Conservation (phyloP, 1,139 yeast genomes). For the Scheffersomyces segobiensis region DNA sequence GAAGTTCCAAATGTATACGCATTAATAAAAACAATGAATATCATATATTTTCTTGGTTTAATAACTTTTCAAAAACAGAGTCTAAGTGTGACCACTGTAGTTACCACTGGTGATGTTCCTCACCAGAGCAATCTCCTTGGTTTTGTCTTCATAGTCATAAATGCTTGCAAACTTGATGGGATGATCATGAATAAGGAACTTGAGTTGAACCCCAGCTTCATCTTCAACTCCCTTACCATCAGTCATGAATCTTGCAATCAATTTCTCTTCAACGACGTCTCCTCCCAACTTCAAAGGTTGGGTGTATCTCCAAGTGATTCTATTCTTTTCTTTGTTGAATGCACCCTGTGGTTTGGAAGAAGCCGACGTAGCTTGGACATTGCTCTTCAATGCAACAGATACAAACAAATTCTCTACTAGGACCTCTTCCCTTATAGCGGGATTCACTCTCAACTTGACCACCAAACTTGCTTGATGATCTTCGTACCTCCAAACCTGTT, state of each 20-base stretch:
- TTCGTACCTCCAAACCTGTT: slow-evolving; percentile 90
- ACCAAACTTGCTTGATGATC: slow-evolving; percentile 81
- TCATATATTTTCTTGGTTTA: neutral
- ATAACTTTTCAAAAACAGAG: neutral
- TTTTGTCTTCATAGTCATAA: slow-evolving; percentile 17
- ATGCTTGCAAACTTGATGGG: slow-evolving; percentile 24
- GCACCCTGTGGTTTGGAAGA: slow-evolving; percentile 90
- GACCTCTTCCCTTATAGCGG: slow-evolving; percentile 32
- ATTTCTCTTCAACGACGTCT: slow-evolving; percentile 49
- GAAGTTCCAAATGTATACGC: neutral
- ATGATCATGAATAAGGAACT: slow-evolving; percentile 47
- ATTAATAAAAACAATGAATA: neutral
- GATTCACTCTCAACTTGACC: slow-evolving; percentile 64
- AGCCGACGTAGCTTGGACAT: slow-evolving; percentile 61
- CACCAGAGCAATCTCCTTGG: slow-evolving; percentile 27
- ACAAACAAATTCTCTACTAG: slow-evolving; percentile 63
- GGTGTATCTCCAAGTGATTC: slow-evolving; percentile 80
- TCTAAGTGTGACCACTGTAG: slow-evolving; percentile 29
- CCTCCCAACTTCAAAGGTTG: slow-evolving; percentile 46
- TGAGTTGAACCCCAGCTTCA: slow-evolving; percentile 68
- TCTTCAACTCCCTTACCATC: slow-evolving; percentile 62
- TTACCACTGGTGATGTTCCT: slow-evolving; percentile 39
- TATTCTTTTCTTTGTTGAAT: slow-evolving; percentile 77
- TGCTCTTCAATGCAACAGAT: slow-evolving; percentile 55
- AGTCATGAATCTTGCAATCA: slow-evolving; percentile 73